These are phyloP conservation scores for Ceratobasidium sp. DNA, from an alignment of 1,284 basidiomycete genomes.

Conservation along the genomic window DNA sequence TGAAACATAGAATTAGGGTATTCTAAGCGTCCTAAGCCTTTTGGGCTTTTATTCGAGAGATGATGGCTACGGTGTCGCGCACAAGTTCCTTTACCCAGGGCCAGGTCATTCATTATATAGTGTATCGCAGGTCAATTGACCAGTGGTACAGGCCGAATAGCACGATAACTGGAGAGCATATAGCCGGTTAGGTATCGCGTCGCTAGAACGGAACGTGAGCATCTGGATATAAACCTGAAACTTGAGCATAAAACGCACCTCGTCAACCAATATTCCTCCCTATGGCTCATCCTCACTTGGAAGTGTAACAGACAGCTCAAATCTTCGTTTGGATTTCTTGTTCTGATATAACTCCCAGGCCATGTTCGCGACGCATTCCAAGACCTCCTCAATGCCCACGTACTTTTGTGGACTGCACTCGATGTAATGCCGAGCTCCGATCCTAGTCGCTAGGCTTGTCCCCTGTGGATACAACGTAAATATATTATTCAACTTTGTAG, in stretches of 20 bases:
- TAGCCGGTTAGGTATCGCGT: too few species aligned
- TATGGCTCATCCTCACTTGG: background rate
- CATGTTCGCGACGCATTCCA: background rate
- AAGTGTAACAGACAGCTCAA: background rate
- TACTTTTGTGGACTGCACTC: conserved; percentile 31
- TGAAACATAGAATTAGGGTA: too few species aligned
- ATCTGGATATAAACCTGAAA: too few species aligned
- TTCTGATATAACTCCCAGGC: conserved; percentile 30
- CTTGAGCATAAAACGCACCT: background rate
- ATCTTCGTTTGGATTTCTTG: background rate
- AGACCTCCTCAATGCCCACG: conserved; percentile 5
- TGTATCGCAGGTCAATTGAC: too few species aligned
- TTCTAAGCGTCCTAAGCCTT: too few species aligned
- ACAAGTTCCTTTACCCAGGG: too few species aligned
- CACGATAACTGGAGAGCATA: too few species aligned
- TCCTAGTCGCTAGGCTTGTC: conserved; percentile 1
- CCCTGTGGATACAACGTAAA: conserved; percentile 7
- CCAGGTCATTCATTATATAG: too few species aligned
- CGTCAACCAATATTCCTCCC: background rate
- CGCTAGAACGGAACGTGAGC: too few species aligned
- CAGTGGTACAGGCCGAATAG: too few species aligned
- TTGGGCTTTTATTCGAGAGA: too few species aligned
- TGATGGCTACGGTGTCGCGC: too few species aligned
- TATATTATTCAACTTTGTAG: background rate
- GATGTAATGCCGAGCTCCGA: conserved; percentile 33